Base-by-base conservation (phyloP, 768 basidiomycete species). In the Serendipita vermifera region DNA sequence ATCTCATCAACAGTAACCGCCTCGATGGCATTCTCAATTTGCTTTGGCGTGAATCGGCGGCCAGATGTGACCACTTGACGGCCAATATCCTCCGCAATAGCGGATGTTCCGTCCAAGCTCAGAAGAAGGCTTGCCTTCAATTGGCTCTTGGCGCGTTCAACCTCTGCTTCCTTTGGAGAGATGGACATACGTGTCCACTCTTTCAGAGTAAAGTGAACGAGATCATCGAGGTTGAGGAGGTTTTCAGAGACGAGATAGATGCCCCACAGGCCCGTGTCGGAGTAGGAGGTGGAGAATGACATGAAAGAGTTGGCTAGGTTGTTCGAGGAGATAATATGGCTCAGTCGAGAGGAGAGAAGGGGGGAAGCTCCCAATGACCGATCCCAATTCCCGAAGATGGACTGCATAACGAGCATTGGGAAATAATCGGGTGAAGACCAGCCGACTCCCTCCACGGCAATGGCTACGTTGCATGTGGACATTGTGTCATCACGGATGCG, bases 371-470 rank as follows among this genome's bases (percentile, higher is more conserved):
- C 96, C 63, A 98, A 82, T 43, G 86, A 87, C 63, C 96, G 82
- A 68, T 99, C 94, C 96, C 96, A 99, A 80, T 98, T 99, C 60
- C 96, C 96, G 72, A 98, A 85, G 72, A 98, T 89, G 64, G 81
- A 83, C 70, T 94, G 89, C 84, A 96, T 88, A 67, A 90, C 92
- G 73, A 97, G 82, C 93, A 99, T 94, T 59, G 93, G 90, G 82
- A 89, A 98, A 77, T 98, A 98, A 72, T 99, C 96, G 27, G 94
- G 92, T 7, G 87, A 91, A 64, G 84, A 88, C 93, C 94, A 97
- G 70, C 90, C 83, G 57, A 94, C 93, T 69, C 96, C 96, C 69
- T 98, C 93, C 41, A 98, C 92, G 29, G 96, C 90, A 64, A 99
- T 85, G 60, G 94, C 94, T 65, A 99, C 78, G 75, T 98, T 86